Evolutionary conservation across 1,284 basidiomycete species (phyloP).

Genomic region (Ganoderma meredithae): DNA sequence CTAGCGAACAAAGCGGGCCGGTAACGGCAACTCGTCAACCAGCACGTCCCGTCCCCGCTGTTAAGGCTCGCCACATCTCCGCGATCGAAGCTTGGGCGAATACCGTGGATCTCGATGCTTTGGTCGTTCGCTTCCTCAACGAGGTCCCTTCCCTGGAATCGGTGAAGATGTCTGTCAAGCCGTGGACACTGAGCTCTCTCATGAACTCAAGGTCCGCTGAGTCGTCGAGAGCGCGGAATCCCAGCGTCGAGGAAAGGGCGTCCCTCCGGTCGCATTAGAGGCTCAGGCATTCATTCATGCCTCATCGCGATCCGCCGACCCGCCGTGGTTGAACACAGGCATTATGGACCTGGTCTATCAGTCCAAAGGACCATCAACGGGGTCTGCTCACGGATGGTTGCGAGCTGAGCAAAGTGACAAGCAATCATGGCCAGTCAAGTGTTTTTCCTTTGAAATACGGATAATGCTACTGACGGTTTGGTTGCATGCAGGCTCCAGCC

Average conservation of each 20-base stretch:
- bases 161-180: not conserved
- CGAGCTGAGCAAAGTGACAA: not conserved
- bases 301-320: too few species aligned
- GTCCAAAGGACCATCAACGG: not conserved
- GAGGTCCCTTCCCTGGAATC: conserved; percentile 4
- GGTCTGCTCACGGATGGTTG: not conserved
- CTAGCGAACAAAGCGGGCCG: not conserved
- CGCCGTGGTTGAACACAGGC: not conserved
- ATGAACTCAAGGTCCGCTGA: not conserved
- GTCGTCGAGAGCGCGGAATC: not conserved
- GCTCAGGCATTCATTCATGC: not conserved
- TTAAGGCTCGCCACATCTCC: not conserved
- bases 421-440: not conserved
- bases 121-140: not conserved
- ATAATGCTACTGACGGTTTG: not conserved
- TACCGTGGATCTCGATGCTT: not conserved
- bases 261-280: not conserved
- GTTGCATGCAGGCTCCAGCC: not conserved
- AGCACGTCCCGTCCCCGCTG: not conserved
- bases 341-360: too few species aligned
- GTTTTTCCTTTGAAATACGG: not conserved
- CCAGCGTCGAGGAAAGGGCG: not conserved
- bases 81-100: not conserved
- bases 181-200: not conserved
- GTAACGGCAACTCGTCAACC: not conserved